Conservation (phyloP, 2,329 filamentous ascomycete species). For the Diaporthe vexans region DNA sequence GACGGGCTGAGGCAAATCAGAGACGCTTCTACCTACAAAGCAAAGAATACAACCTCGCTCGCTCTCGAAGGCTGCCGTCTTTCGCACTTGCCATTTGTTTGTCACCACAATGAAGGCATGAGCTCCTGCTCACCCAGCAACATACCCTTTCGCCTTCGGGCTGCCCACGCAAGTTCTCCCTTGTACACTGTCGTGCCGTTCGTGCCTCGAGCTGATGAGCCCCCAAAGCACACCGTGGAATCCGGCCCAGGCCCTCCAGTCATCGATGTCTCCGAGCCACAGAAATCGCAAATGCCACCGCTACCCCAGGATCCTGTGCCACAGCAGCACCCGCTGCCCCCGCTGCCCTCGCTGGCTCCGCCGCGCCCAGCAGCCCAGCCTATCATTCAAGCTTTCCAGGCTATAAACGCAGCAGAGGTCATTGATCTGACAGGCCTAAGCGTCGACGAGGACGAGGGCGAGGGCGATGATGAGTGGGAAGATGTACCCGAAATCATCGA, state of each 20-base stretch:
- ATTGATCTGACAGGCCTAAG: slow-evolving; percentile 29
- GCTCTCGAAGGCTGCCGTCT: neutral
- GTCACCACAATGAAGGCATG: neutral
- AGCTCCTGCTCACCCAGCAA: neutral
- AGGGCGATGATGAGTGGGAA: too few relatives aligned
- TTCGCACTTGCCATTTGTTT: neutral
- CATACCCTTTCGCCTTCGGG: neutral
- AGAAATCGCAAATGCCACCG: neutral
- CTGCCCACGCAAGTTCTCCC: neutral
- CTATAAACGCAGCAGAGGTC: neutral
- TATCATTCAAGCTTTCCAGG: neutral
- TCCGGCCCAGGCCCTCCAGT: slow-evolving; percentile 21
- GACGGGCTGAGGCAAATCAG: neutral
- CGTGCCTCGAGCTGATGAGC: neutral
- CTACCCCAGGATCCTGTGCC: neutral
- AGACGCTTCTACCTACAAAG: neutral
- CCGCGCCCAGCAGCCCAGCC: neutral
- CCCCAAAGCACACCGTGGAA: neutral
- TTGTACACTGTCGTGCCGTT: too few relatives aligned
- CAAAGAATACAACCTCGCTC: neutral
- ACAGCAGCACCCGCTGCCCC: neutral
- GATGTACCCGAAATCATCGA: slow-evolving; percentile 6
- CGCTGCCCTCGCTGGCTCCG: neutral
- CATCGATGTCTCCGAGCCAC: neutral
- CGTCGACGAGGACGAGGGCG: neutral